Conservation (phyloP, 2,329 filamentous ascomycete species). For the Herpomyces periplanetae region DNA sequence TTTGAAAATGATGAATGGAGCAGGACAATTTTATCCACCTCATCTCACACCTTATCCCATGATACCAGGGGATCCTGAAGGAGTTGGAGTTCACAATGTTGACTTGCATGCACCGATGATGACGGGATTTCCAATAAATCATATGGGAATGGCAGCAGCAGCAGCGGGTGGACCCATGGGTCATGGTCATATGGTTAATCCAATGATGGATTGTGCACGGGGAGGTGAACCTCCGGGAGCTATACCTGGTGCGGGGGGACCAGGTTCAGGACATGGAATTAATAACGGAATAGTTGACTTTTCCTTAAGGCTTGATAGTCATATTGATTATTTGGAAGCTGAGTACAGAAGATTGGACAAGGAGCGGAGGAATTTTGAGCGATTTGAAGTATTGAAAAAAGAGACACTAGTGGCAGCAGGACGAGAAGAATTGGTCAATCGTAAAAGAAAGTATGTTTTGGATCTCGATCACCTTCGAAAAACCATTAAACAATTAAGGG, state of each 20-base stretch:
- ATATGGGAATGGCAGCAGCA: not conserved
- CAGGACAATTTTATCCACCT: conserved; percentile 6
- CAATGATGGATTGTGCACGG: conserved; percentile 1
- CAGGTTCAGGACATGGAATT: too few species aligned
- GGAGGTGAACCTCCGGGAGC: too few species aligned
- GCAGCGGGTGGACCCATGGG: not conserved
- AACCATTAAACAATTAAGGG: conserved; percentile 6
- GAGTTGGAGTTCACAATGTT: too few species aligned
- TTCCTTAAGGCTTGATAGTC: conserved; percentile 2
- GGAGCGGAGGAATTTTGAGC: conserved; percentile 7
- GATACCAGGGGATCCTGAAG: too few species aligned
- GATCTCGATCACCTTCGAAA: conserved; percentile 7
- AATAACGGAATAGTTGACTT: too few species aligned
- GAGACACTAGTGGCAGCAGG: conserved; percentile 6
- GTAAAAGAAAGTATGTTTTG: conserved; percentile 6
- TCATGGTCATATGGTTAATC: not conserved
- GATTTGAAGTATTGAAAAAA: conserved; percentile 7
- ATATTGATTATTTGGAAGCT: conserved; percentile 7
- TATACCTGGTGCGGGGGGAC: too few species aligned
- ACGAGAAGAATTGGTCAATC: conserved; percentile 6
- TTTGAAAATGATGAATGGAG: conserved; percentile 6
- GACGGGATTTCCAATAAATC: not conserved
- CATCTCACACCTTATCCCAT: too few species aligned
- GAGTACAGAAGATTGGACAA: conserved; percentile 7
- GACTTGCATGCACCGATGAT: too few species aligned